Conservation (phyloP, 805 yeast genomes). For the Candida tallmaniae region DNA sequence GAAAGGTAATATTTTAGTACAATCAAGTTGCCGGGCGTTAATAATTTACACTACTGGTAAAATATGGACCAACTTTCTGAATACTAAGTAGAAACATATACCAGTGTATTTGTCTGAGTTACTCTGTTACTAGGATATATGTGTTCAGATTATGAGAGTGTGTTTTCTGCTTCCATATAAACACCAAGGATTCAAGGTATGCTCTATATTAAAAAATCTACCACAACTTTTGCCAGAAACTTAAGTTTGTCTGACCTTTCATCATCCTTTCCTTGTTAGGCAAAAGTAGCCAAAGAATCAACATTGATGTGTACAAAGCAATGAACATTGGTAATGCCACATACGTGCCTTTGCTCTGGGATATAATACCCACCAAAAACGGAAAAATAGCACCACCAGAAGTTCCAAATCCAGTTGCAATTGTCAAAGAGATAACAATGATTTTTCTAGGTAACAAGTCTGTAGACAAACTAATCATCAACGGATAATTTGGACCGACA, state of each 20-base stretch:
- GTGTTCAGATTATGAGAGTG: no score
- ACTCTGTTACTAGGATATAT: no score
- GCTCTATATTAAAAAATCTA: no score
- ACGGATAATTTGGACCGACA: conserved; percentile 63
- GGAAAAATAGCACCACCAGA: conserved; percentile 56
- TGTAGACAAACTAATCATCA: conserved; percentile 43
- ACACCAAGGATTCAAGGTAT: no score
- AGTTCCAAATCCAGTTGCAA: conserved; percentile 52
- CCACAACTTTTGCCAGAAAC: conserved; percentile 13
- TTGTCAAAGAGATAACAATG: conserved; percentile 45
- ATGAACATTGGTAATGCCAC: conserved; percentile 48
- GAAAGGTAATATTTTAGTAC: no score
- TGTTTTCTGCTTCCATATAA: no score
- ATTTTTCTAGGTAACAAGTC: conserved; percentile 46
- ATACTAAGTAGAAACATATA: no score
- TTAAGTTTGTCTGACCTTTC: conserved; percentile 4
- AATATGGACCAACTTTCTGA: no score
- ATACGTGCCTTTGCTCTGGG: conserved; percentile 42
- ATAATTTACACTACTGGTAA: no score
- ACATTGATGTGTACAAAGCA: conserved; percentile 30
- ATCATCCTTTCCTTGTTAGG: conserved; percentile 13
- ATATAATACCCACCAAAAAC: conserved; percentile 46
- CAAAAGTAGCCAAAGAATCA: conserved; percentile 15
- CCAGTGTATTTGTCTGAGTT: no score
- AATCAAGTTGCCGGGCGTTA: no score